These are phyloP conservation scores for sorghum (Sorghum bicolor) DNA, from an alignment of 176 grass and related monocot species.

Conservation along the genomic window DNA sequence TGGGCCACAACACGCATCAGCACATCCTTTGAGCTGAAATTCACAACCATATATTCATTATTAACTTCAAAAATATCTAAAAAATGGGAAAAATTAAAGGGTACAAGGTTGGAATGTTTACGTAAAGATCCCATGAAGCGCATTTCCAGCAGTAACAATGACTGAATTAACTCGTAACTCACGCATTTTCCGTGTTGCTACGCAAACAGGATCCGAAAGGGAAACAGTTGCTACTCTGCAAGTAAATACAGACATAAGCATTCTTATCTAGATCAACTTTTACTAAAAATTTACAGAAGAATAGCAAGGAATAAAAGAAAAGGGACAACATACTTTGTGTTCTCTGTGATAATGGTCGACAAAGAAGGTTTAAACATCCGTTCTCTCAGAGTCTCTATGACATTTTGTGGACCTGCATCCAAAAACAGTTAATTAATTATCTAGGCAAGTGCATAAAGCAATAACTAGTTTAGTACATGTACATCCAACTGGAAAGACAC, in stretches of 20 bases:
- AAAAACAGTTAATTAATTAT: constrained; percentile 19
- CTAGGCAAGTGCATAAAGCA: background rate
- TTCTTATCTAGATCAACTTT: constrained; percentile 5
- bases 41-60: constrained; percentile 29
- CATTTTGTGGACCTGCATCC: constrained; percentile 61
- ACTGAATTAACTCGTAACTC: constrained; percentile 79
- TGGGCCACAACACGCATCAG: constrained; percentile 92
- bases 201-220: constrained; percentile 83
- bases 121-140: constrained; percentile 85
- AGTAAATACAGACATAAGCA: constrained; percentile 18
- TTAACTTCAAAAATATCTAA: background rate
- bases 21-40: constrained; percentile 91
- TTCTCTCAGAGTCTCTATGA: constrained; percentile 81
- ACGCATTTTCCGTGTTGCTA: constrained; percentile 84
- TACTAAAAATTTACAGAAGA: constrained; percentile 3
- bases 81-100: background rate
- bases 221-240: constrained; percentile 77
- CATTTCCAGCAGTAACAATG: constrained; percentile 68
- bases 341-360: constrained; percentile 74
- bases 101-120: constrained; percentile 37
- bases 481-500: background rate
- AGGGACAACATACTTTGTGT: constrained; percentile 56
- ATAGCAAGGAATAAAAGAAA: constrained; percentile 4
- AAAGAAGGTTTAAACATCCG: constrained; percentile 89
- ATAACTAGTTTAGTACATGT: background rate